These are phyloP conservation scores for Podila verticillata DNA, from an alignment of 192 early-diverging fungal species.

Conservation along the genomic window DNA sequence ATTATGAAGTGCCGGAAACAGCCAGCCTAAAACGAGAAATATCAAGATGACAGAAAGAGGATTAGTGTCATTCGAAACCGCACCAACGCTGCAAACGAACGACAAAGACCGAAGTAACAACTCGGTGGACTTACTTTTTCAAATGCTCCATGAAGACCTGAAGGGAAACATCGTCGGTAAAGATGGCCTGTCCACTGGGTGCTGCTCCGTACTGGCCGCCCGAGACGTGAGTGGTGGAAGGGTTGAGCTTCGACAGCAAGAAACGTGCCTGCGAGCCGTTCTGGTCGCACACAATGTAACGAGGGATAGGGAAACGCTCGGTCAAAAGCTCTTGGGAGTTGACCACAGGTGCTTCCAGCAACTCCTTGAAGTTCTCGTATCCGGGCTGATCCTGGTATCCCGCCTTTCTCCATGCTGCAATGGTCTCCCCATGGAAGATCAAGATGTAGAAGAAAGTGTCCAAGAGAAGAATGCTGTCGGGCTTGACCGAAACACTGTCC, in stretches of 20 bases:
- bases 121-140: slow-evolving; percentile 70
- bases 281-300: slow-evolving; percentile 98
- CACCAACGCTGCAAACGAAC: too few species aligned
- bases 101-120: background rate
- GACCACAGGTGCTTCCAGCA: slow-evolving; percentile 89
- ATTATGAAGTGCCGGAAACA: slow-evolving; percentile 15
- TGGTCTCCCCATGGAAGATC: slow-evolving; percentile 98
- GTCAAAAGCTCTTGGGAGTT: slow-evolving; percentile 92
- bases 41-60: background rate
- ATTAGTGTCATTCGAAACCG: background rate
- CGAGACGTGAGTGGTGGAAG: slow-evolving; percentile 92
- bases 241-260: slow-evolving; percentile 97
- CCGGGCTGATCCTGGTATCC: slow-evolving; percentile 95
- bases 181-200: slow-evolving; percentile 86
- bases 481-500: slow-evolving; percentile 98
- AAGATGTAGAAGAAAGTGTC: slow-evolving; percentile 99
- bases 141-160: slow-evolving; percentile 98
- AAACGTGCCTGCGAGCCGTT: slow-evolving; percentile 98
- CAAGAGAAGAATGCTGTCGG: slow-evolving; percentile 89
- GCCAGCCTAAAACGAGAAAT: slow-evolving; percentile 5
- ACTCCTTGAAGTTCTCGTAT: slow-evolving; percentile 93
- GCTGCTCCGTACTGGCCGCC: slow-evolving; percentile 71
- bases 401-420: slow-evolving; percentile 96
- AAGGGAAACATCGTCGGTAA: slow-evolving; percentile 98
- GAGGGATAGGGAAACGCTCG: slow-evolving; percentile 97